phyloP scores from a whole-genome alignment of 306 rosid species.

The Begonia fuchsioides region DNA sequence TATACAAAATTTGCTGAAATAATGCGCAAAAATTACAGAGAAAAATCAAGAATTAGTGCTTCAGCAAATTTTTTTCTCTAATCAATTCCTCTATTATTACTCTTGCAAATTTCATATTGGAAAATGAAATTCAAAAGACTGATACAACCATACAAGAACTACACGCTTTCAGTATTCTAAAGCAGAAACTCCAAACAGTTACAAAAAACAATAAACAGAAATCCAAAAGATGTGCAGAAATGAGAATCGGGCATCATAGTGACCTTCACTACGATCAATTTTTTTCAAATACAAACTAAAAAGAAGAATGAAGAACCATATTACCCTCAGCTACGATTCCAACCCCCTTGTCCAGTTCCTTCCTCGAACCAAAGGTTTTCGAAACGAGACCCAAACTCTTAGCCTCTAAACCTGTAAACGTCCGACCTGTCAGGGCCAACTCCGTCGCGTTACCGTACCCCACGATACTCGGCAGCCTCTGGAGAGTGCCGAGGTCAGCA shows the following conservation, averaged over 20 bases:
- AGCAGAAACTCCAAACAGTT: not conserved
- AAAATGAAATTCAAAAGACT: no score
- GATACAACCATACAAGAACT: not conserved
- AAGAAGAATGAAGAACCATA: not conserved
- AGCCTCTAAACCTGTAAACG: conserved; percentile 64
- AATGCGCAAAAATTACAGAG: no score
- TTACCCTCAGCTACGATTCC: not conserved
- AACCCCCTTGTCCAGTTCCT: not conserved
- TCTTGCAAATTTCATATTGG: no score
- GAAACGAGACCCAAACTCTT: conserved; percentile 32
- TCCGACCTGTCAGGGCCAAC: conserved; percentile 69
- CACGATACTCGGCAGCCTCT: conserved; percentile 62
- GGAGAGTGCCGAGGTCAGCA: conserved; percentile 79
- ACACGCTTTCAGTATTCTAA: not conserved
- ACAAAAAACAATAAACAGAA: no score
- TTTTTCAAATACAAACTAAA: not conserved
- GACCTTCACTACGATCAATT: not conserved
- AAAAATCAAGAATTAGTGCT: no score
- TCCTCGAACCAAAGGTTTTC: not conserved
- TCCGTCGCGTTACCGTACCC: conserved; percentile 83
- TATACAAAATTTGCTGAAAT: no score
- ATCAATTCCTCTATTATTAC: no score
- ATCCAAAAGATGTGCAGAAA: no score
- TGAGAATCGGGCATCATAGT: not conserved
- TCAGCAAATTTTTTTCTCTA: no score